phyloP scores from a whole-genome alignment of 805 yeast species.

The Jamesozyma lodderae region DNA sequence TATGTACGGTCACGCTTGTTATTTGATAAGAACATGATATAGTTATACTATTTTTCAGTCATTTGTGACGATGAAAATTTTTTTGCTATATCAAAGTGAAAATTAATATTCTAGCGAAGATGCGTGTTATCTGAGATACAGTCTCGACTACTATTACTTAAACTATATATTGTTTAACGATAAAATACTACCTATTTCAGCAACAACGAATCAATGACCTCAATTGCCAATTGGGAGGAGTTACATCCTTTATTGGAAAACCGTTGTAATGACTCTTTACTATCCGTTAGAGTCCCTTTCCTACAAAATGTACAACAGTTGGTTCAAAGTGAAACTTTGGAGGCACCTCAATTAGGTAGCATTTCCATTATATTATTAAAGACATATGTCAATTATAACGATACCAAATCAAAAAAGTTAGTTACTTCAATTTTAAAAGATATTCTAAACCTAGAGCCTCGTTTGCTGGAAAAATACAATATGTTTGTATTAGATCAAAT shows the following conservation, averaged over 20 bases:
- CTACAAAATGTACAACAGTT: constrained; percentile 17
- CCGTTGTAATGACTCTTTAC: constrained; percentile 17
- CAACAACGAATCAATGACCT: constrained; percentile 4
- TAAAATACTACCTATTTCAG: background rate
- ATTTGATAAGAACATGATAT: background rate
- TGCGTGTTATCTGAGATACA: no score
- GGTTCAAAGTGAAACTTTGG: constrained; percentile 13
- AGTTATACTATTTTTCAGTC: background rate
- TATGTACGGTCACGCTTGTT: no score
- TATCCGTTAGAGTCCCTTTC: constrained; percentile 23
- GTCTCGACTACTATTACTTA: no score
- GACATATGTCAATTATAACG: constrained; percentile 45
- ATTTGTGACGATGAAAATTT: constrained; percentile 9
- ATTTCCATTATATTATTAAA: constrained; percentile 34
- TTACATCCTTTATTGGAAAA: constrained; percentile 15
- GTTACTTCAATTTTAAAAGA: constrained; percentile 34
- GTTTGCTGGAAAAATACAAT: constrained; percentile 31
- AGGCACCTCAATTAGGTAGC: constrained; percentile 20
- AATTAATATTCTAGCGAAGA: background rate
- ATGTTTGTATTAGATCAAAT: constrained; percentile 33
- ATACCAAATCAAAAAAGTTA: constrained; percentile 38
- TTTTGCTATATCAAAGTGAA: background rate
- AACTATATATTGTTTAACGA: no score
- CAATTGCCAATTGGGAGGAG: constrained; percentile 17
- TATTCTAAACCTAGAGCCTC: constrained; percentile 29